Evolutionary conservation across 1,284 basidiomycete genomes (phyloP), one percentile per base, ranked within the genome.

Genomic region (Cutaneotrichosporon daszewskae): DNA sequence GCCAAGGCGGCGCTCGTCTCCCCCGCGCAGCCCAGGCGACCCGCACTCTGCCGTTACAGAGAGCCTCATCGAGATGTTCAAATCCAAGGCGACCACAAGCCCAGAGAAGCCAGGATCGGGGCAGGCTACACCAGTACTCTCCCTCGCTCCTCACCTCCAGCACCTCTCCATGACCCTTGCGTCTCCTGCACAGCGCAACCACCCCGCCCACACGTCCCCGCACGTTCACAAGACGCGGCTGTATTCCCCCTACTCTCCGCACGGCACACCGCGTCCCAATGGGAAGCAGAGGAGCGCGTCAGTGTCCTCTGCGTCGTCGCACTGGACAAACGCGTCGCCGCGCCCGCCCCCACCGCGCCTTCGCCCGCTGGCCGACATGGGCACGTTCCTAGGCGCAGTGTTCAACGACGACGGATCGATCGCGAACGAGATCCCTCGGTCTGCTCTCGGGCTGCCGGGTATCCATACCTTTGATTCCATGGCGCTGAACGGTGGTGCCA

Each of bases 181-280:
- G 9, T 62, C 62, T 1, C 62, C 64, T 9, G 54, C 55, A 5
- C 58, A 64, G 46, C 59, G 56, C 34, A 63, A 64, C 39, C 68
- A 63, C 48, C 66, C 68, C 1, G 53, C 60, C 5, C 68, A 69
- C 46, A 67, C 66, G 0, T 62, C 60, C 3, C 61, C 60, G 6
- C 60, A 65, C 35, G 63, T 68, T 3, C 69, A 72, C 59, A 69
- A 70, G 52, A 63, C 69, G 12, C 64, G 64, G 31, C 58, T 72
- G n/a, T 72, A 68, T 48, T 68, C 62, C 17, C 71, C 71, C 1
- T 72, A 72, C 46, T 51, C 62, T 2, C 57, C 54, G 12, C 57
- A 55, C 28, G 58, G 60, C 8, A 43, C 55, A 9, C 51, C 47
- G 1, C 51, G 57, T 3, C 54, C 57, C 9, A 57, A 59, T 19